Evolutionary conservation across 2,329 filamentous ascomycete genomes (phyloP), one percentile per base, ranked within the genome.

Genomic region (Dactylellina drechsleri): DNA sequence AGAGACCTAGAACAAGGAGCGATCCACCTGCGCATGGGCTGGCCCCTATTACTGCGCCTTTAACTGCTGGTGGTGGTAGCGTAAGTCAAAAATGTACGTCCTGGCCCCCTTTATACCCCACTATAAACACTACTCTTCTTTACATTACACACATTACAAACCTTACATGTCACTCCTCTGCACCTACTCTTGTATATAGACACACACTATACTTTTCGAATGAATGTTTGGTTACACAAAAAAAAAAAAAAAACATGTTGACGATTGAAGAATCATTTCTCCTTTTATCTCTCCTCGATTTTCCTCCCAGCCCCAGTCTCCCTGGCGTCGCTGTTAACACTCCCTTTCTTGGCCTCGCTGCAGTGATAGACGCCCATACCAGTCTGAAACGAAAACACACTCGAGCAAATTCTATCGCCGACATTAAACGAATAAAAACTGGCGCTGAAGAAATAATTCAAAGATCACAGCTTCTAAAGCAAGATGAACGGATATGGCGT

Each of bases 371-470:
- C 31, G 31, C 31, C 31, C 5, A 10, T 10, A 3, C 31, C 31
- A 36, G 31, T 36, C 47, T 18, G 18, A 52, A 52, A 23, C 47
- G 47, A 13, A 52, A 52, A 52, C 47, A 52, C 18, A 13, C 18
- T 2, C 47, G 47, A 18, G 20, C 47, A 18, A n/a, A 52, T 23
- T 52, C 47, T 1, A 20, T 52, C 10, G 4, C 3, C 20, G 47
- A 18, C 20, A 5, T 18, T 1, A 52, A 52, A 13, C n/a, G 47
- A 18, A 52, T 18, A 52, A 18, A 23, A 52, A 23, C 18, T 5
- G 47, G 23, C 12, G 16, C 47, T 10, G 47, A 52, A 52, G 47
- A 52, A 23, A 23, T 12, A 15, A 52, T 13, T 23, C 47, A 23
- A 47, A 3, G 15, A 47, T 18, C 47, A 52, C 47, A 23, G 10